These are phyloP conservation scores for Lipomyces oligophaga DNA, from an alignment of 805 yeast genomes.

Conservation along the genomic window DNA sequence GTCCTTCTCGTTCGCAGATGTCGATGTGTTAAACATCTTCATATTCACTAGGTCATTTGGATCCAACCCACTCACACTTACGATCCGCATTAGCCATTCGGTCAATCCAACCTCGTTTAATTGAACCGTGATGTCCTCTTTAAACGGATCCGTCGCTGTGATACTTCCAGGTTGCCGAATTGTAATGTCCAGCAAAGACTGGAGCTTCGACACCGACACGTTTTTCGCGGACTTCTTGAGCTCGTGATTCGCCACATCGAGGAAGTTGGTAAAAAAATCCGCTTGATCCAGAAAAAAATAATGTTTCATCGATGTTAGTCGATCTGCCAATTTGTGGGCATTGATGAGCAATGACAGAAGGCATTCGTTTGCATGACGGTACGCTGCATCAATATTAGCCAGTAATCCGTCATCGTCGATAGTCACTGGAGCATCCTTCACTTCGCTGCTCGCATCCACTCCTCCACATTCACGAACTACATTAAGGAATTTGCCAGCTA, in stretches of 20 bases:
- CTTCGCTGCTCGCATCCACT: conserved; percentile 29
- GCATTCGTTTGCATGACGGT: conserved; percentile 60
- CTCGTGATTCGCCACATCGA: conserved; percentile 51
- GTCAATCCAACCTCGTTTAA: conserved; percentile 36
- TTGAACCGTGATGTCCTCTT: conserved; percentile 37
- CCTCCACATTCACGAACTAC: conserved; percentile 63
- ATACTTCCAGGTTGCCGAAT: conserved; percentile 41
- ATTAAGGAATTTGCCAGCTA: conserved; percentile 82
- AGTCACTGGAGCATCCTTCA: conserved; percentile 35
- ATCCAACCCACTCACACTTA: conserved; percentile 38
- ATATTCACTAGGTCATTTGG: conserved; percentile 30
- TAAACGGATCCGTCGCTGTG: conserved; percentile 38
- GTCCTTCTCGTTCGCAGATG: conserved; percentile 17
- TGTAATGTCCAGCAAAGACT: conserved; percentile 40
- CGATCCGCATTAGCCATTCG: conserved; percentile 39
- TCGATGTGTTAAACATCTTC: not conserved
- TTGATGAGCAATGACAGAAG: conserved; percentile 55
- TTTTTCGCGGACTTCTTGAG: conserved; percentile 42
- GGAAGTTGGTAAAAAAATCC: conserved; percentile 50
- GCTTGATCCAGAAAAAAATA: conserved; percentile 56
- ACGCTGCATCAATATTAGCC: conserved; percentile 57
- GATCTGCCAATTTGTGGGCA: conserved; percentile 52
- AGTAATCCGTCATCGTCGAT: conserved; percentile 39
- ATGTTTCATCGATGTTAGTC: conserved; percentile 51
- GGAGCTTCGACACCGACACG: conserved; percentile 37